phyloP scores from a whole-genome alignment of 257 asterid genomes.

The Rauvolfia tetraphylla region DNA sequence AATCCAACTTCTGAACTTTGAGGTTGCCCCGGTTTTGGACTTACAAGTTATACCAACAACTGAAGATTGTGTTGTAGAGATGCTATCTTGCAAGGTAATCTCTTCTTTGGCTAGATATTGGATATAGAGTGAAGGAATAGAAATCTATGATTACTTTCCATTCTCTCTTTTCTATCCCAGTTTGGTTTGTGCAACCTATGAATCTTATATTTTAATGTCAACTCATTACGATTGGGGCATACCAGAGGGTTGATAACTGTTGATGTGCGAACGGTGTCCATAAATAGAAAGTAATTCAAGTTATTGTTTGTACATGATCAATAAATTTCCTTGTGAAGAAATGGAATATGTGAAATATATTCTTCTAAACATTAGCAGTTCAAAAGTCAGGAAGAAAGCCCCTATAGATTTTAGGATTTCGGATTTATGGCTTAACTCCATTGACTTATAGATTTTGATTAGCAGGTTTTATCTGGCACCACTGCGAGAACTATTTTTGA shows the following conservation, averaged over 20 bases:
- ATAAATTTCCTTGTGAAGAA: not conserved
- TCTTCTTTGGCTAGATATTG: constrained; percentile 8
- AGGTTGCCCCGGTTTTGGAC: constrained; percentile 76
- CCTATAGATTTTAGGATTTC: too few species aligned
- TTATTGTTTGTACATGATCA: not conserved
- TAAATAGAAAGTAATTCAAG: not conserved
- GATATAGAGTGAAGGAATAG: not conserved
- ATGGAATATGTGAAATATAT: not conserved
- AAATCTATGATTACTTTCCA: not conserved
- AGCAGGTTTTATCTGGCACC: too few species aligned
- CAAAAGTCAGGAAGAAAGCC: not conserved
- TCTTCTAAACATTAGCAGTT: not conserved
- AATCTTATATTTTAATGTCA: not conserved
- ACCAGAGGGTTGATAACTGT: not conserved
- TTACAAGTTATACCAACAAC: constrained; percentile 56
- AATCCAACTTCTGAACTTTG: constrained; percentile 69
- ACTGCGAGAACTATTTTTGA: too few species aligned
- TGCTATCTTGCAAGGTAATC: constrained; percentile 82
- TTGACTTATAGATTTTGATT: too few species aligned
- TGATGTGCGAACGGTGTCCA: not conserved
- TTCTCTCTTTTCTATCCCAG: not conserved
- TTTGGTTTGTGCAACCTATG: not conserved
- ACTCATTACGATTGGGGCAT: not conserved
- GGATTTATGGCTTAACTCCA: too few species aligned
- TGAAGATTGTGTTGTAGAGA: constrained; percentile 60